Percentiles rank a stretch among this genome's conserved stretches.
Evolutionary conservation across 345 rosid species (phyloP).

Genomic region (Populus deltoides): DNA sequence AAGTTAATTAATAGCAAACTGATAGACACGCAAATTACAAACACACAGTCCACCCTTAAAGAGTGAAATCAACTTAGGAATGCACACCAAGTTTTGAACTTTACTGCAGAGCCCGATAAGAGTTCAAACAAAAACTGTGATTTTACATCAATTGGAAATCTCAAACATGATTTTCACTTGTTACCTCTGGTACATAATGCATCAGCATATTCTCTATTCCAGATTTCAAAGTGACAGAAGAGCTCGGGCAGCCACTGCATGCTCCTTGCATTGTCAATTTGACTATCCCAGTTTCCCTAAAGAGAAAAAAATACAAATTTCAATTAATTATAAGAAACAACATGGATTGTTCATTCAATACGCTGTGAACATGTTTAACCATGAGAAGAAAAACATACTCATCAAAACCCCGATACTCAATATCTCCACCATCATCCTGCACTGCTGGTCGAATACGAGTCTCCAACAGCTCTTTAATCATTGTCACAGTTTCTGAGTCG

Average conservation of each 20-base stretch:
- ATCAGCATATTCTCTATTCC: constrained; percentile 98
- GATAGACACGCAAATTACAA: background rate
- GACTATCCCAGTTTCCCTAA: constrained; percentile 82
- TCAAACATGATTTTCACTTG: constrained; percentile 2
- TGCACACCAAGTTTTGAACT: background rate
- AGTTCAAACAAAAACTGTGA: background rate
- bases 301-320: constrained; percentile 17
- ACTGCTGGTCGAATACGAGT: constrained; percentile 97
- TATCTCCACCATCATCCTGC: constrained; percentile 99
- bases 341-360: background rate
- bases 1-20: background rate
- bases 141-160: background rate
- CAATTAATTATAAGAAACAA: constrained; percentile 3
- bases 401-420: constrained; percentile 82
- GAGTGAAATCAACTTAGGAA: background rate
- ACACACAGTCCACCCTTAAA: background rate
- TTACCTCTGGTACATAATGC: constrained; percentile 98
- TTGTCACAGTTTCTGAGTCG: constrained; percentile 94
- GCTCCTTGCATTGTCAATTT: constrained; percentile 97
- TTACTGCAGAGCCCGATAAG: background rate
- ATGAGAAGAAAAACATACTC: constrained; percentile 40
- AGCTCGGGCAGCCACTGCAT: constrained; percentile 98
- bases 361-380: background rate
- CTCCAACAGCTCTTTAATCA: constrained; percentile 96
- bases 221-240: constrained; percentile 94